Percentiles rank a stretch among this genome's conserved stretches.
phyloP scores from a whole-genome alignment of 2,329 filamentous ascomycete genomes.

The Chrysoporthe deuterocubensis region DNA sequence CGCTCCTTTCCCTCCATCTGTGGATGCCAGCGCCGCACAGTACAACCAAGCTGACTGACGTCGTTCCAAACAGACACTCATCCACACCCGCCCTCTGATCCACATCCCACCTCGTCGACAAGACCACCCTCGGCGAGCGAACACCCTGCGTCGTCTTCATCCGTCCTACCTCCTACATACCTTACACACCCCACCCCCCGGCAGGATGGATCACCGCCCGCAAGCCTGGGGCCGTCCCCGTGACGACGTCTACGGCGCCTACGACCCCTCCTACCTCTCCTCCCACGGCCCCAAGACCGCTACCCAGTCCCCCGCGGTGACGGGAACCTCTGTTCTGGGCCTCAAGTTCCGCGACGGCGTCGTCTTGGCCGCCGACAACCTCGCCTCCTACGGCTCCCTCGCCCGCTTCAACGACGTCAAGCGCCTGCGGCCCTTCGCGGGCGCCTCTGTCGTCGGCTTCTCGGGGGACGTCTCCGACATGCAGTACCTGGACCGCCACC shows the following conservation, averaged over 20 bases:
- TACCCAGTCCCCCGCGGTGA: constrained; percentile 92
- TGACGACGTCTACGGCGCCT: constrained; percentile 95
- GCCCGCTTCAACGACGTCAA: constrained; percentile 97
- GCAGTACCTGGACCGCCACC: constrained; percentile 95
- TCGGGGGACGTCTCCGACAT: constrained; percentile 98
- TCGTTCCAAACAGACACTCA: constrained; percentile 19
- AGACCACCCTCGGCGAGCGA: constrained; percentile 27
- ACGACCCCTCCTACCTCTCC: constrained; percentile 85
- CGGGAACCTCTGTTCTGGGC: constrained; percentile 91
- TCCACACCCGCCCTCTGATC: background rate
- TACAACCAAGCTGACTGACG: constrained; percentile 22
- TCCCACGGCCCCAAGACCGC: constrained; percentile 71
- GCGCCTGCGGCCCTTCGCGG: constrained; percentile 87
- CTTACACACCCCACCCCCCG: background rate
- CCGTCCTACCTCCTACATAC: background rate
- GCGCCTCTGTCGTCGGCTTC: constrained; percentile 85
- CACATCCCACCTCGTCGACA: constrained; percentile 10
- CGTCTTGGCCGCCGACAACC: constrained; percentile 94
- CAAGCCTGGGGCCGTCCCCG: constrained; percentile 80
- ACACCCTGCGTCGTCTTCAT: background rate
- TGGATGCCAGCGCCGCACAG: background rate
- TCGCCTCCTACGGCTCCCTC: constrained; percentile 96
- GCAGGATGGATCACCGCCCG: constrained; percentile 71
- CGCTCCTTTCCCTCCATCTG: background rate
- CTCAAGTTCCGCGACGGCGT: constrained; percentile 97